These are phyloP conservation scores for Glycine latifolia DNA, from an alignment of 306 rosid genomes.

Conservation along the genomic window DNA sequence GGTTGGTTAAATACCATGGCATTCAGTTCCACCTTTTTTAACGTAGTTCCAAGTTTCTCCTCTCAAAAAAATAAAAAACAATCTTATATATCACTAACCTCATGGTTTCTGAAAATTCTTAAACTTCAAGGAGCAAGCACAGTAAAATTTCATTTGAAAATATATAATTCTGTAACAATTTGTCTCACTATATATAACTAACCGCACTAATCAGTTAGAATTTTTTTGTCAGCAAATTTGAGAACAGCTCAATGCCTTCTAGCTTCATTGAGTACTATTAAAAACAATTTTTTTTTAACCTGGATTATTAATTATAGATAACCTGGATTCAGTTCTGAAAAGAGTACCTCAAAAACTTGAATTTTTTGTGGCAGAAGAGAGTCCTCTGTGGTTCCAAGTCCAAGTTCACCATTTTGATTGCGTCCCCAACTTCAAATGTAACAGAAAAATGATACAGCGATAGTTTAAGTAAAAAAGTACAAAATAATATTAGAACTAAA, in stretches of 20 bases:
- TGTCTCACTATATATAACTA: neutral
- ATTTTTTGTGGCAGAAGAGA: constrained; percentile 86
- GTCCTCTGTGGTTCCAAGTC: constrained; percentile 88
- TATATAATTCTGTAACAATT: constrained; percentile 4
- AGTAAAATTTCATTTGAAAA: neutral
- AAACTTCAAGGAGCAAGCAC: neutral
- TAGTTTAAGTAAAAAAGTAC: constrained; percentile 1
- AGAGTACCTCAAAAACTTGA: constrained; percentile 76
- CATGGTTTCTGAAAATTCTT: neutral
- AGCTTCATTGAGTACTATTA: neutral
- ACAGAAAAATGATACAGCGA: constrained; percentile 20
- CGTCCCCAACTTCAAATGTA: constrained; percentile 88
- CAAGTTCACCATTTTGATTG: constrained; percentile 96
- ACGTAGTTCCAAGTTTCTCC: neutral
- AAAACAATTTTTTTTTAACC: too few species aligned
- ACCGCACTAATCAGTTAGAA: neutral
- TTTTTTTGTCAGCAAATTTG: neutral
- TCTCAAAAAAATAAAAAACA: neutral
- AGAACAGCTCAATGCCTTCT: constrained; percentile 12
- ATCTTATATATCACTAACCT: neutral
- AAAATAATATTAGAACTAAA: neutral
- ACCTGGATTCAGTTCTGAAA: constrained; percentile 38
- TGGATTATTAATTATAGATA: constrained; percentile 5
- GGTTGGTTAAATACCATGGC: neutral
- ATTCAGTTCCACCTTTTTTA: neutral